Evolutionary conservation across 768 basidiomycete genomes (phyloP).

Genomic region (Antrodiella citrinella): DNA sequence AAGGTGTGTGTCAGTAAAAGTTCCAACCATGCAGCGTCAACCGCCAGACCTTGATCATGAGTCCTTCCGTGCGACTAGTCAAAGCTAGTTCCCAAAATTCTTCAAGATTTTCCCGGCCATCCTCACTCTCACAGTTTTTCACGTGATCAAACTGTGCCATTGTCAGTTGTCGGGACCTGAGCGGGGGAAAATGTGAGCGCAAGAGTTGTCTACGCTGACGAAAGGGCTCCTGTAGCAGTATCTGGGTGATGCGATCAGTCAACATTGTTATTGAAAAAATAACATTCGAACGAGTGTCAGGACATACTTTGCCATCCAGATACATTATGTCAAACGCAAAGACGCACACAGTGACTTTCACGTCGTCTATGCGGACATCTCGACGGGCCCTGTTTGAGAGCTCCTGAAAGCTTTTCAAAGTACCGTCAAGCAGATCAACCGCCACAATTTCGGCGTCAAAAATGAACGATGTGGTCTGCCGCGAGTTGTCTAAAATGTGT

Average conservation of each 20-base stretch:
- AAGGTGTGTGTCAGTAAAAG: no score
- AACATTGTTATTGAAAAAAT: slow-evolving; percentile 3
- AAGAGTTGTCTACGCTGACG: slow-evolving; percentile 62
- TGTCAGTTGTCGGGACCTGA: slow-evolving; percentile 33
- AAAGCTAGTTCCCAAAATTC: slow-evolving; percentile 72
- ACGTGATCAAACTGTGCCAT: slow-evolving; percentile 68
- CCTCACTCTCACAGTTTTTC: slow-evolving; percentile 57
- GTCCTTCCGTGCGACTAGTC: slow-evolving; percentile 77
- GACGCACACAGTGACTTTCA: slow-evolving; percentile 75
- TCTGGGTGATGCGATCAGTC: slow-evolving; percentile 30
- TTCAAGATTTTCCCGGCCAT: slow-evolving; percentile 55
- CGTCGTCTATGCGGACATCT: slow-evolving; percentile 65
- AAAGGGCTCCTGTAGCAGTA: slow-evolving; percentile 60
- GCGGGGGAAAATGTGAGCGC: slow-evolving; percentile 50
- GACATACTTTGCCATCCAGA: slow-evolving; percentile 71
- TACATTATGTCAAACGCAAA: slow-evolving; percentile 89
- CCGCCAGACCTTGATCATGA: slow-evolving; percentile 77
- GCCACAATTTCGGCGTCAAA: slow-evolving; percentile 87
- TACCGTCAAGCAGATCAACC: slow-evolving; percentile 54
- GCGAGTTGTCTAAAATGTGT: slow-evolving; percentile 35
- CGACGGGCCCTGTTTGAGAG: slow-evolving; percentile 80
- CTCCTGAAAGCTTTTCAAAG: slow-evolving; percentile 76
- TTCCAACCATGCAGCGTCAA: neutral
- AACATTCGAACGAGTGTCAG: no score
- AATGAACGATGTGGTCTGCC: slow-evolving; percentile 54